These are phyloP conservation scores for Yamadazyma nakazawae DNA, from an alignment of 805 yeast genomes.

Conservation along the genomic window DNA sequence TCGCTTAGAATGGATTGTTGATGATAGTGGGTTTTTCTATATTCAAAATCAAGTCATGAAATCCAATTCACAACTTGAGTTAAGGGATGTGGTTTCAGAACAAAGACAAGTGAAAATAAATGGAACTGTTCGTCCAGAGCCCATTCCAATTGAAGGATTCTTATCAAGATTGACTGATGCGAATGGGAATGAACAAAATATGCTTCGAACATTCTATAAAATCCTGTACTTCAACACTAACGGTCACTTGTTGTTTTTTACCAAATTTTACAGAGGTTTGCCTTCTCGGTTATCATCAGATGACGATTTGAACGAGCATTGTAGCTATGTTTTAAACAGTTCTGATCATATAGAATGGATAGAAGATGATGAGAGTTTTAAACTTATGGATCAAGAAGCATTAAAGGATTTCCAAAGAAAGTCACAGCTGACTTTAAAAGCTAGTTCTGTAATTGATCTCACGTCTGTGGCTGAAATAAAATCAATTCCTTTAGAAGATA, in stretches of 20 bases:
- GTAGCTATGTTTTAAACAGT: constrained; percentile 53
- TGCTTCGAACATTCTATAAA: constrained; percentile 45
- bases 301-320: constrained; percentile 35
- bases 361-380: constrained; percentile 38
- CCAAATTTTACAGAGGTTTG: constrained; percentile 49
- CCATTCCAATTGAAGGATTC: constrained; percentile 74
- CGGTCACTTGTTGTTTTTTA: constrained; percentile 58
- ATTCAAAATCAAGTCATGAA: constrained; percentile 30
- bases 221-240: constrained; percentile 62
- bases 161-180: constrained; percentile 53
- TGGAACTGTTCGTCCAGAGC: background rate
- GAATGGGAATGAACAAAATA: constrained; percentile 38
- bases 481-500: constrained; percentile 22
- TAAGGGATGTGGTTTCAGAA: constrained; percentile 39
- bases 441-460: constrained; percentile 64
- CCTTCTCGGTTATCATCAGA: constrained; percentile 50
- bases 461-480: constrained; percentile 42
- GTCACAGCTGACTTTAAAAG: constrained; percentile 48
- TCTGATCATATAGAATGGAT: constrained; percentile 64
- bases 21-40: constrained; percentile 26
- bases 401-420: constrained; percentile 64
- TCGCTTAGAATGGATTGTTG: constrained; percentile 53
- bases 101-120: background rate
- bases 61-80: constrained; percentile 52
- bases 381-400: constrained; percentile 53